Evolutionary conservation across 1,139 yeast genomes (phyloP).

Genomic region (Magnusiomyces magnusii): DNA sequence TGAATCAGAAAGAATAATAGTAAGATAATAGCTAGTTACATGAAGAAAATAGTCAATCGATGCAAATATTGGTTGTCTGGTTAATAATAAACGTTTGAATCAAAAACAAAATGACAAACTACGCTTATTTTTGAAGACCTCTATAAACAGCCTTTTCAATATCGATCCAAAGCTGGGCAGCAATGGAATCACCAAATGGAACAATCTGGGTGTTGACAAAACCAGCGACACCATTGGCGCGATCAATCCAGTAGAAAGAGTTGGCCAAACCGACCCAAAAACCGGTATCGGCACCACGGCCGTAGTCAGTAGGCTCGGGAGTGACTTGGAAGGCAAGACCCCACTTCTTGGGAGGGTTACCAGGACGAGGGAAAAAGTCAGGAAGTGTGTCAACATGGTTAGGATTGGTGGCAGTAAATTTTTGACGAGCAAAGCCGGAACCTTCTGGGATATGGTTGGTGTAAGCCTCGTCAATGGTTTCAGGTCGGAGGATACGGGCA

Average conservation of each 20-base stretch:
- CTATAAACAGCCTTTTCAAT: constrained; percentile 11
- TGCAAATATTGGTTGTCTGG: neutral
- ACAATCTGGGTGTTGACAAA: constrained; percentile 39
- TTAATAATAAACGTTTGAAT: constrained; percentile 23
- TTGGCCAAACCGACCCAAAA: constrained; percentile 45
- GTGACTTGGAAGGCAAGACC: constrained; percentile 17
- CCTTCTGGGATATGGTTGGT: constrained; percentile 20
- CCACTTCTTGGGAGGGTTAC: constrained; percentile 21
- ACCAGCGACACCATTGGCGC: constrained; percentile 39
- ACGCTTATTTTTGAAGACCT: neutral
- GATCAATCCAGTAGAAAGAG: constrained; percentile 42
- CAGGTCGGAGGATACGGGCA: constrained; percentile 20
- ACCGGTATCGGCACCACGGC: constrained; percentile 38
- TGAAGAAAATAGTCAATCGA: no score
- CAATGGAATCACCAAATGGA: constrained; percentile 26
- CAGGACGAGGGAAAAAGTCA: constrained; percentile 19
- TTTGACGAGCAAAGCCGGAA: constrained; percentile 17
- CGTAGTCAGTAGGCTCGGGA: constrained; percentile 29
- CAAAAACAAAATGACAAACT: no score
- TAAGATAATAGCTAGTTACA: no score
- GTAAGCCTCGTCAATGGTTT: constrained; percentile 19
- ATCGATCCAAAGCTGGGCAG: constrained; percentile 7
- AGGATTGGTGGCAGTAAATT: constrained; percentile 15
- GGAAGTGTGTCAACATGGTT: constrained; percentile 18
- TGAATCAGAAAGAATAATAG: no score